phyloP scores from a whole-genome alignment of 2,329 filamentous ascomycete species.

The Colletotrichum lini region DNA sequence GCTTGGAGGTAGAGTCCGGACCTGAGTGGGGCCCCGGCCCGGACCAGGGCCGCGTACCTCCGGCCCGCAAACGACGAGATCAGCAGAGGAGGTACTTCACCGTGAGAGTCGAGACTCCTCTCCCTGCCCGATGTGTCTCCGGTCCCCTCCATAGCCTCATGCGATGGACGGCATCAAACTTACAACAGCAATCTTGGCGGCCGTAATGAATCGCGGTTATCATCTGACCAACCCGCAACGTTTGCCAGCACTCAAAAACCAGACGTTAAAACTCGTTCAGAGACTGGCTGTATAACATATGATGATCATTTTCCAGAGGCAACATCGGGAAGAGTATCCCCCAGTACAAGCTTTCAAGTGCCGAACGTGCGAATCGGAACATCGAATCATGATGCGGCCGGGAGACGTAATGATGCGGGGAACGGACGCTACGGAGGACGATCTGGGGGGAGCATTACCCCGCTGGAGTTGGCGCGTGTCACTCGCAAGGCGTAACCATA shows the following conservation, averaged over 20 bases:
- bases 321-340: not conserved
- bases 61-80: not conserved
- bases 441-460: conserved; percentile 7
- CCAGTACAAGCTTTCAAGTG: conserved; percentile 10
- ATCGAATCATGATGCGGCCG: conserved; percentile 15
- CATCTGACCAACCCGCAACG: conserved; percentile 9
- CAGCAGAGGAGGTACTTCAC: too few species aligned
- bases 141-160: too few species aligned
- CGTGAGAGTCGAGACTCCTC: not conserved
- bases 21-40: not conserved
- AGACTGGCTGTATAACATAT: too few species aligned
- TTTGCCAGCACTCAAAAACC: not conserved
- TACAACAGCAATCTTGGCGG: not conserved
- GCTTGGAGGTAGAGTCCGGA: not conserved
- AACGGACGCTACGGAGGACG: conserved; percentile 22
- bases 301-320: not conserved
- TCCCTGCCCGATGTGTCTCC: too few species aligned
- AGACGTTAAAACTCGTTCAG: too few species aligned
- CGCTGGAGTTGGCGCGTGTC: conserved; percentile 37
- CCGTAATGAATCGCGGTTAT: conserved; percentile 2
- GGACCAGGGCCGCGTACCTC: not conserved
- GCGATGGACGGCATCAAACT: not conserved
- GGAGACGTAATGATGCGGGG: conserved; percentile 33
- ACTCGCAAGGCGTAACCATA: conserved; percentile 10
- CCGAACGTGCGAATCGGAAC: not conserved